These are phyloP conservation scores for Whalleya microplaca DNA, from an alignment of 2,329 filamentous ascomycete genomes.

Conservation along the genomic window DNA sequence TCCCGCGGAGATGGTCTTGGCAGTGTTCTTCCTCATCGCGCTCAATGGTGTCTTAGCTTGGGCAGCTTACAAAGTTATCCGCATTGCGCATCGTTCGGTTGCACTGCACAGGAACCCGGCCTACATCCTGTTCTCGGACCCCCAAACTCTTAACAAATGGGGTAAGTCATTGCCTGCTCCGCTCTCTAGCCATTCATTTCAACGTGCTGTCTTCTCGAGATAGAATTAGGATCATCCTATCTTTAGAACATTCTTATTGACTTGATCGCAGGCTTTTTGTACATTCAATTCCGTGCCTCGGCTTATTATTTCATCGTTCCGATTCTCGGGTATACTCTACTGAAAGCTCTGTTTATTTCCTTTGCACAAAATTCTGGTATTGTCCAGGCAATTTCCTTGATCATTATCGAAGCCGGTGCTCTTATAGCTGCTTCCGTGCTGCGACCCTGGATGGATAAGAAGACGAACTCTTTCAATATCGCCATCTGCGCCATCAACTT, in stretches of 20 bases:
- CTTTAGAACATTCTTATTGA: conserved; percentile 1
- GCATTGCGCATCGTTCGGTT: conserved; percentile 85
- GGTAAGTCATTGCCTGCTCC: conserved; percentile 26
- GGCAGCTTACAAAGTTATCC: conserved; percentile 88
- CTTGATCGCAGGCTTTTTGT: conserved; percentile 73
- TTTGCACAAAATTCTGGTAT: conserved; percentile 72
- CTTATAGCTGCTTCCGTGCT: conserved; percentile 79
- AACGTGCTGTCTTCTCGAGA: not conserved
- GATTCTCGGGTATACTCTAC: conserved; percentile 73
- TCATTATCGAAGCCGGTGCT: conserved; percentile 80
- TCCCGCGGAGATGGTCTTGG: conserved; percentile 81
- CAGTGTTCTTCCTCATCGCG: conserved; percentile 85
- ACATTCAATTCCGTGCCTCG: conserved; percentile 93
- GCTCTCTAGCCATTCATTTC: not conserved
- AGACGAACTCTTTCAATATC: conserved; percentile 96
- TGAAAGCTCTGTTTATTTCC: conserved; percentile 89
- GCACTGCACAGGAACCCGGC: conserved; percentile 94
- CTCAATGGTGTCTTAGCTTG: conserved; percentile 78
- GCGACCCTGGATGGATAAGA: conserved; percentile 98
- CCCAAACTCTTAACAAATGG: conserved; percentile 95
- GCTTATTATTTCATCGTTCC: conserved; percentile 95
- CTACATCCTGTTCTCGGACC: conserved; percentile 95
- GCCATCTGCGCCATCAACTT: conserved; percentile 90
- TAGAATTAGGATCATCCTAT: not conserved
- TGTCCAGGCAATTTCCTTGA: conserved; percentile 78